Evolutionary conservation across 2,329 filamentous ascomycete species (phyloP).

Genomic region (Neopestalotiopsis sp.): DNA sequence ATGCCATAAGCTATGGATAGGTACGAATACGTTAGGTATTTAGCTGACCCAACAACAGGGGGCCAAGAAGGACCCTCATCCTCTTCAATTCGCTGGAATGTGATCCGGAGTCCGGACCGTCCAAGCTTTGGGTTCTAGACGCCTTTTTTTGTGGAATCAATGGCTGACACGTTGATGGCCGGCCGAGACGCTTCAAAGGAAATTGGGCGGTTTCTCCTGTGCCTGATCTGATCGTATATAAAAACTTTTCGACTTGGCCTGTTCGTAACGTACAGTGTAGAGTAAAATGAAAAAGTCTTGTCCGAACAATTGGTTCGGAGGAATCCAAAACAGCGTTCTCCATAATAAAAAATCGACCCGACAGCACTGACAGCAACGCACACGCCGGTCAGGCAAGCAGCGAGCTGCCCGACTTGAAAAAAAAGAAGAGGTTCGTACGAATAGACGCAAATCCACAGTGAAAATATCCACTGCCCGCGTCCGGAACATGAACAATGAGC

Average conservation of each 20-base stretch:
- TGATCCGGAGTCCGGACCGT: neutral
- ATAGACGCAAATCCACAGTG: neutral
- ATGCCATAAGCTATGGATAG: neutral
- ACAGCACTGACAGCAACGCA: neutral
- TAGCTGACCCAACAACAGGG: constrained; percentile 9
- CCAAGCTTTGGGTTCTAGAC: neutral
- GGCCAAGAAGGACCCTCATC: neutral
- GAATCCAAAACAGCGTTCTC: neutral
- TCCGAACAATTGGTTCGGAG: neutral
- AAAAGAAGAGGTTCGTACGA: neutral
- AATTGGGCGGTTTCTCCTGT: neutral
- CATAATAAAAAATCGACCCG: neutral
- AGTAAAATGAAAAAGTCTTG: neutral
- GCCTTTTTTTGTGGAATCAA: constrained; percentile 17
- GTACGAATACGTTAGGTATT: neutral
- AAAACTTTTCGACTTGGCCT: too few species aligned
- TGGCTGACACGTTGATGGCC: constrained; percentile 21
- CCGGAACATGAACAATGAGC: neutral
- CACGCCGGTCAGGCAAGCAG: neutral
- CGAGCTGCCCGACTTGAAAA: neutral
- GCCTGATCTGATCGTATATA: neutral
- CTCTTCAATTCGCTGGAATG: neutral
- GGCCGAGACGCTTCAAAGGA: neutral
- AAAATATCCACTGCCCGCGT: neutral
- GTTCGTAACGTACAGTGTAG: too few species aligned